phyloP scores from a whole-genome alignment of 768 basidiomycete species.

The Cystofilobasidium capitatum region DNA sequence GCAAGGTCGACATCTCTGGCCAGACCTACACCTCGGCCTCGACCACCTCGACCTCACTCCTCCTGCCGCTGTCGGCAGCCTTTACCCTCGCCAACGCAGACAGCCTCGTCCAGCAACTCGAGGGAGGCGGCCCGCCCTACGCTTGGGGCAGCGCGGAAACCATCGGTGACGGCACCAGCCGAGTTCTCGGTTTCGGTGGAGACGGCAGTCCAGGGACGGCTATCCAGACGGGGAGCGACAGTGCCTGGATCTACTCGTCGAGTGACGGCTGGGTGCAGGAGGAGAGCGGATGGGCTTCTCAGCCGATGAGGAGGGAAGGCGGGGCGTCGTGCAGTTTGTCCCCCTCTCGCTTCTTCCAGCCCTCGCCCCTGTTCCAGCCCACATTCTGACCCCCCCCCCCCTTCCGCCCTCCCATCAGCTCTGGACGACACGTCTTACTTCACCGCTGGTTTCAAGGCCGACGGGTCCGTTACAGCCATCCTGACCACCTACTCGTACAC shows the following conservation, averaged over 20 bases:
- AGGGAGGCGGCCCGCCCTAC: background rate
- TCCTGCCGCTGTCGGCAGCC: constrained; percentile 7
- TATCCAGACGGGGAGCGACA: constrained; percentile 14
- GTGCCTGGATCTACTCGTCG: background rate
- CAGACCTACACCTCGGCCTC: constrained; percentile 22
- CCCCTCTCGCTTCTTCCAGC: background rate
- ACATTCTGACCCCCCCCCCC: background rate
- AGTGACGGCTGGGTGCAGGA: constrained; percentile 10
- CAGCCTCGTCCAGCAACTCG: background rate
- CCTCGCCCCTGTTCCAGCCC: background rate
- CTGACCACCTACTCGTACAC: constrained; percentile 16
- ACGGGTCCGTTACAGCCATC: constrained; percentile 18
- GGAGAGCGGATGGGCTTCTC: constrained; percentile 1
- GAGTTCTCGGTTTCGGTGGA: constrained; percentile 7
- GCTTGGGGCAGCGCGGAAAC: constrained; percentile 18
- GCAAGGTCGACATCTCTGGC: constrained; percentile 11
- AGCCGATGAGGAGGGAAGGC: constrained; percentile 19
- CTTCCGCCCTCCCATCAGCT: background rate
- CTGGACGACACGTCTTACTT: background rate
- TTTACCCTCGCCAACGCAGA: constrained; percentile 14
- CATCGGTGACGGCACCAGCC: background rate
- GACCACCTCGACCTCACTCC: constrained; percentile 3
- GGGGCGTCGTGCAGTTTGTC: constrained; percentile 20
- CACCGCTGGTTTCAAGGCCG: constrained; percentile 13
- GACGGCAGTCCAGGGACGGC: constrained; percentile 3